Evolutionary conservation across 2,329 filamentous ascomycete species (phyloP), one percentile per base, ranked within the genome.

Genomic region (Torrubiellomyces zombiae): DNA sequence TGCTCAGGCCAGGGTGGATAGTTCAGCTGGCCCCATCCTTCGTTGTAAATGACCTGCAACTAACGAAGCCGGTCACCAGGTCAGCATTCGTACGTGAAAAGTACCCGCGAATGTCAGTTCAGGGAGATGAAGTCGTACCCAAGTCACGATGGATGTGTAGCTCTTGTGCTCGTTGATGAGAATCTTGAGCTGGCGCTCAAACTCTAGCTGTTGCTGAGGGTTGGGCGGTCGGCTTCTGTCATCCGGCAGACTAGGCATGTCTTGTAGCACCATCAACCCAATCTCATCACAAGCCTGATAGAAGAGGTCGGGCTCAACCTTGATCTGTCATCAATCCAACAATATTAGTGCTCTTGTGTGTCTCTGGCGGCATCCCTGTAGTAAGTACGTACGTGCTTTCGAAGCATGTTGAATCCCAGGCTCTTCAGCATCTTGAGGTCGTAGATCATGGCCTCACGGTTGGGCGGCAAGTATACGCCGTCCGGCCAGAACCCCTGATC

Each of bases 401-500:
- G 66, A 7, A 79, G 41, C 58, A 71, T 72, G 43, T 80, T 80
- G 45, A 75, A 73, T 0, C 74, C 74, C 2, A 79, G 53, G 2
- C 53, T 49, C 48, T 80, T 80, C 28, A 79, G 45, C 4, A 67
- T 47, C 30, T 74, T 40, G 9, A 81, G 39, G 36, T 80, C 75
- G 27, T 60, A 77, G 0, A 67, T 51, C 69, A 80, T 74, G 0
- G 74, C 75, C 32, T 79, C 71, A 3, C 57, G 51, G 7, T 58
- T 77, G 0, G 75, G 75, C 0, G 75, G 62, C 0, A 62, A 62
- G 39, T 79, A 65, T 4, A 79, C 50, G 0, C 75, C 75, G 38
- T 79, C 74, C 0, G 73, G 74, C 74, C 73, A 79, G 43, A 58
- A 77, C 0, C 75, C 75, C 36, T 80, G 75, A 29, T 80, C 75